Base-by-base conservation (phyloP, 768 basidiomycete genomes). In the Neoboletus subvelutipes region DNA sequence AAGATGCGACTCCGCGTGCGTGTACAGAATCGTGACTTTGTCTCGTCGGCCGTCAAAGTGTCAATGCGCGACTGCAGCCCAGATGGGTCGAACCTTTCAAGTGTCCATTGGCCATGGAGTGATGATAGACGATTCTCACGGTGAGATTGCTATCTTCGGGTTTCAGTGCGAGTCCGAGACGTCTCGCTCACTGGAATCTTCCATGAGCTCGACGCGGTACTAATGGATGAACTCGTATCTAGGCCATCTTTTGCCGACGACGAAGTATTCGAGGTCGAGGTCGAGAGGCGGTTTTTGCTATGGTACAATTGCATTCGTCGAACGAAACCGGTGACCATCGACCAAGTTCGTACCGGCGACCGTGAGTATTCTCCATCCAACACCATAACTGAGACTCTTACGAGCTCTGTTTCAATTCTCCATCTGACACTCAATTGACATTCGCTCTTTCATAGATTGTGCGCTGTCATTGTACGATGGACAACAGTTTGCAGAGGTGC, bases 251-350 rank as follows among this genome's bases (percentile, higher is more conserved):
- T 68, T 36, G 39, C 56, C 13, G 60, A 67, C 24, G 60, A 62
- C 4, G 57, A 64, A 1, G 22, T 41, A 3, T 64, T 68, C 49
- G 62, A 69, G 10, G 55, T 68, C 41, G 43, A 64, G 29, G 24
- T 68, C 13, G 60, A 68, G 55, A 50, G 58, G 33, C 58, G 60
- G 37, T 68, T 58, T 26, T n/a, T 67, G 20, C 36, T 67, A 0
- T 8, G 58, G 34, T 68, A 67, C 60, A 62, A 50, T 54, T 69
- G 67, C 26, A 64, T 68, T 39, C 65, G 67, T 52, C 67, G 68
- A 43, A 69, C 67, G 46, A 55, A 55, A 11, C 60, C 46, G 18
- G 48, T 47, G 40, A 52, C 58, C 17, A 45, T 68, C 22, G 67
- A 67, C 34, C 67, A 68, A 63, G 40, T 67, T 4, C 66, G 66